Evolutionary conservation across 2,329 filamentous ascomycete species (phyloP), one percentile per base, ranked within the genome.

Genomic region (Ophiostoma himal-ulmi): DNA sequence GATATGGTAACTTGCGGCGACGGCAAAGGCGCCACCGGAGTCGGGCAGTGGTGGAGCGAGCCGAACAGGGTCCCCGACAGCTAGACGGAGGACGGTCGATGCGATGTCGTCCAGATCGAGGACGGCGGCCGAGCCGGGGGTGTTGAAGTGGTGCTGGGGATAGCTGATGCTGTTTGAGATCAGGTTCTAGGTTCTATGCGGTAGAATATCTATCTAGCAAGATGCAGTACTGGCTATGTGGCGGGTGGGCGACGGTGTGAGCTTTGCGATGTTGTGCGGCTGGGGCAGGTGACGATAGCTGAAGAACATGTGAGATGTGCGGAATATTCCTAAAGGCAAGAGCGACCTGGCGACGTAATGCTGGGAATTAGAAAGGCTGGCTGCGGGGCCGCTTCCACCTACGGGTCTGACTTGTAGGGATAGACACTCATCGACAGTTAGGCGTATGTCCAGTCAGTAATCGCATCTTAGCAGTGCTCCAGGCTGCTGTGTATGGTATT

Each of bases 11-110:
- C 26, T 30, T 17, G 57, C 22, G 57, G 22, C 26, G 14, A 52
- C 48, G 41, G 69, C 30, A 26, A 70, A 48, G 36, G 37, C 77
- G 72, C 48, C 68, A 30, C 71, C 72, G 36, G 41, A 57, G 39
- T 67, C 67, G 68, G 44, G 20, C 22, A 71, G 57, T 20, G 69
- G 60, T 20, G 64, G 10, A 52, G 65, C 30, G 5, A 67, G 68
- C 7, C 37, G 67, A 26, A 22, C 60, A 14, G 66, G 14, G n/a
- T 68, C 65, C 37, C 70, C 68, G 60, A 39, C 26, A 36, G 60
- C 60, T 30, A 64, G 60, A 64, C 60, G 34, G 60, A 64, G 60
- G 66, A 36, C 41, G 39, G 66, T 52, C 39, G 66, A 64, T 20
- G 66, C 41, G 26, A 67, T 34, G 37, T 13, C 41, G 66, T 67